Base-by-base conservation (phyloP, 2,329 filamentous ascomycete species). In the Ophiobolus disseminans region DNA sequence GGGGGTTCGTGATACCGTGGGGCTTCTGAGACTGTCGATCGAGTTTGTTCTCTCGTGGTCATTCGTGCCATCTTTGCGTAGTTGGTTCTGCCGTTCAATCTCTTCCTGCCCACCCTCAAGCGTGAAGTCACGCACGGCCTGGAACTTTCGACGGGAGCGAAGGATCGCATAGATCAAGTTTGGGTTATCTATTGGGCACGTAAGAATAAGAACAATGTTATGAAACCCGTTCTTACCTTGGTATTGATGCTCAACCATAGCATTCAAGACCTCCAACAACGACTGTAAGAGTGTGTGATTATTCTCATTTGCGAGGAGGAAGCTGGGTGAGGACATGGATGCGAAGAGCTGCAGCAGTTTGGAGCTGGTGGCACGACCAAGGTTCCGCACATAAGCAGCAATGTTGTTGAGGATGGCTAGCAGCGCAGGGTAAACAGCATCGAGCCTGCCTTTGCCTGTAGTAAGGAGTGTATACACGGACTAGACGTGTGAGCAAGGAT, bases 401-500 rank as follows among this genome's bases (percentile, higher is more conserved):
- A 97, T 86, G 65, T 99, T 99, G 73, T 94, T 94, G 64, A 99
- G 88, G 36, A 97, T 90, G 0, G 93, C 91, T 35, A 99, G 76
- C 3, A 99, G 80, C 1, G 94, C 91, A 13, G 93, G 92, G 67
- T 97, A 97, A 23, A 97, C 89, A 10, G 91, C 90, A 36, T 92
- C 89, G 6, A 97, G 82, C 58, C 89, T 93, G 42, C 91, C 91
- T 75, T 96, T 93, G 66, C 91, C 95, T 4, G 87, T 88, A 0
- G 91, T 94, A 65, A 97, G 95, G 54, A 99, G 82, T 22, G 83
- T 90, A 69, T 96, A 95, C 52, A 97, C 92, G 5, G 92, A 96
- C 86, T 93, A 52, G 34, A 5, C 7, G 35, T 21, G 43, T 75
- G 40, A 76, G 72, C 38, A 57, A 17, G 34, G 6, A 13, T 19